Percentiles rank a stretch among this genome's conserved stretches.
Evolutionary conservation across 352 stramenopile species (phyloP).

Genomic region (Globisporangium paroecandrum): DNA sequence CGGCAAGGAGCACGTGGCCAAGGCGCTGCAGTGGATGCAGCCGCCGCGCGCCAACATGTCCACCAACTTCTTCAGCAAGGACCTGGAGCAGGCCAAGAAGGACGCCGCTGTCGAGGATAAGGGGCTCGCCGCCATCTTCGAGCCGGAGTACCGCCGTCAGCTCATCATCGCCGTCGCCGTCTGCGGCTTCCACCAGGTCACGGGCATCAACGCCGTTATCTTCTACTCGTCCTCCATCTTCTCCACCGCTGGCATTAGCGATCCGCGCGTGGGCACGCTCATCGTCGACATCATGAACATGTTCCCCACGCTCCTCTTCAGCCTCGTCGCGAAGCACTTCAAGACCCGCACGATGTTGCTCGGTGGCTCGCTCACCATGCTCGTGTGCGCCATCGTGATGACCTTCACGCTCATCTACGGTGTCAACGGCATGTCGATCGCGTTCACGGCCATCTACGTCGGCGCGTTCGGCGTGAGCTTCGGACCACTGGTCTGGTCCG

Average conservation of each 20-base stretch:
- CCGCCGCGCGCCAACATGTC: conserved; percentile 1
- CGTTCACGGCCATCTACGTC: conserved; percentile 50
- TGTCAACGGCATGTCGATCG: conserved; percentile 34
- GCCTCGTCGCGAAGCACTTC: conserved; percentile 36
- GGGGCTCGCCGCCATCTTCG: conserved; percentile 15
- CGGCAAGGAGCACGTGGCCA: conserved; percentile 33
- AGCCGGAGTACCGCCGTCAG: conserved; percentile 25
- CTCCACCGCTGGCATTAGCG: conserved; percentile 37
- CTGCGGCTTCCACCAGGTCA: conserved; percentile 39
- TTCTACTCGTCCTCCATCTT: conserved; percentile 48
- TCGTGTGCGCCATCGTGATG: conserved; percentile 41
- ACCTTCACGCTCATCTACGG: conserved; percentile 42
- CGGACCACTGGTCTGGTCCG: conserved; percentile 40
- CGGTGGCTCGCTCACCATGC: conserved; percentile 43
- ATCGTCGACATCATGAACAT: conserved; percentile 41
- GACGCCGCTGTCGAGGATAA: not conserved
- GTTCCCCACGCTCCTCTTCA: conserved; percentile 27
- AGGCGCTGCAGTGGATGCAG: conserved; percentile 31
- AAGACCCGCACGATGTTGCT: conserved; percentile 55
- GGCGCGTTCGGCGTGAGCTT: conserved; percentile 39
- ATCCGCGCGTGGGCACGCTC: conserved; percentile 34
- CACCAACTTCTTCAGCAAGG: conserved; percentile 6
- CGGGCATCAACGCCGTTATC: conserved; percentile 53
- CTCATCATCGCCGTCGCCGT: conserved; percentile 37
- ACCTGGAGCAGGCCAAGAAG: conserved; percentile 5